Base-by-base conservation (phyloP, 805 yeast species). In the Sugiyamaella americana region DNA sequence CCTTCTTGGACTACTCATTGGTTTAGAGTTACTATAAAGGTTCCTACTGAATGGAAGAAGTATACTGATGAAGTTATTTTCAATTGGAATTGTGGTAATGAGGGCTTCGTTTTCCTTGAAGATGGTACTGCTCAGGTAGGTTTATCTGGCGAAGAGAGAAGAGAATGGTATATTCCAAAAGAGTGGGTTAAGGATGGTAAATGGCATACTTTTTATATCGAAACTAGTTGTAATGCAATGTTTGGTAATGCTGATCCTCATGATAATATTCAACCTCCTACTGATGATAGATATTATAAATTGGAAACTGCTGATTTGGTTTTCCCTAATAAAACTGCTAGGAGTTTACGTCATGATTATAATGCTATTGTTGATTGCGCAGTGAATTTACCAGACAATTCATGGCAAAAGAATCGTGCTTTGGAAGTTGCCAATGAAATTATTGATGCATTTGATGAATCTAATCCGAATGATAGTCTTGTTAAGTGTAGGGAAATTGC, bases 1-100 rank as follows among this genome's bases (percentile, higher is more conserved):
- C 98, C 98, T 2, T 84, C 94, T 6, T 91, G 98, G 98, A 81
- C 89, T 47, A 84, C 98, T 1, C 93, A 87, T 53, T 91, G 98
- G 98, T 87, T 93, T 66, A 77, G 79, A 56, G 67, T 91, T 17
- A 66, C 72, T 18, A 66, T 86, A 51, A 68, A 70, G 16, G 70
- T 89, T 3, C 95, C 96, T 0, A 56, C 69, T 10, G 48, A 51
- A 20, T 70, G 77, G 73, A 53, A 65, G 6, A 55, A 67, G 10
- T 61, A 68, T 18, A 70, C 71, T 11, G 78, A 76, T 34, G 72
- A 70, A 45, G 74, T 87, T 37, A 67, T 82, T 44, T 75, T 87
- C 51, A 81, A 87, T 53, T 89, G 94, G 87, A 94, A 91, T 61
- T 78, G 88, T 41, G 78, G 79, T 43, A 83, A 83, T 57, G 98